phyloP scores from a whole-genome alignment of 202 grass and related monocot species.

The Schoenoplectus tabernaemontani region DNA sequence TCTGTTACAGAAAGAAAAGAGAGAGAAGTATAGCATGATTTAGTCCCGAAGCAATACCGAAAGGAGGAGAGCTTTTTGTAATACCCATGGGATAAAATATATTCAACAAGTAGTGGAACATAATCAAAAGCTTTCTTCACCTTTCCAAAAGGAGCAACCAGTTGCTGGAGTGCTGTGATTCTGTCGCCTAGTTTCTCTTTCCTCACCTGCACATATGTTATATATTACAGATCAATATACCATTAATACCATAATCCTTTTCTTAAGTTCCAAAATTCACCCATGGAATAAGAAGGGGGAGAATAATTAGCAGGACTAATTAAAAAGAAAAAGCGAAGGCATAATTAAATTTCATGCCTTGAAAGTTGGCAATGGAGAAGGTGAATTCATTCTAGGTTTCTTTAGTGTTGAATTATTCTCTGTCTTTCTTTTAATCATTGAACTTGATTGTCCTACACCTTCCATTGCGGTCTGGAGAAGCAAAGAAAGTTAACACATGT shows the following conservation, averaged over 20 bases:
- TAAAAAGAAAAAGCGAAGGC: neutral
- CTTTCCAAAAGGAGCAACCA: conserved; percentile 99
- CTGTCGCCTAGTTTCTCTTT: conserved; percentile 99
- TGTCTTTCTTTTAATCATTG: conserved; percentile 44
- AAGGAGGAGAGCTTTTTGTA: conserved; percentile 41
- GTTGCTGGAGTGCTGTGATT: conserved; percentile 89
- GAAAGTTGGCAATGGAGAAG: conserved; percentile 78
- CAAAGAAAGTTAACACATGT: conserved; percentile 8
- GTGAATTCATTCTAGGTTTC: conserved; percentile 63
- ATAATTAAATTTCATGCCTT: conserved; percentile 41
- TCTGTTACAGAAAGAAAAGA: conserved; percentile 63
- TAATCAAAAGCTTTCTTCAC: conserved; percentile 52
- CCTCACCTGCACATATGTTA: conserved; percentile 56
- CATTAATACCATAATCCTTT: neutral
- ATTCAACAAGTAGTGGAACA: conserved; percentile 32
- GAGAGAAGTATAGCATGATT: conserved; percentile 1
- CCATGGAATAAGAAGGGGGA: neutral
- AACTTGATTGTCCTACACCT: conserved; percentile 54
- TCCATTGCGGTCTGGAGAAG: conserved; percentile 45
- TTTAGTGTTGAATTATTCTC: conserved; percentile 41
- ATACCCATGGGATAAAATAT: conserved; percentile 30
- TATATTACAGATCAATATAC: conserved; percentile 27
- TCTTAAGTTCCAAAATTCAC: neutral
- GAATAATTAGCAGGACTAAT: no score
- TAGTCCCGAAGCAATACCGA: conserved; percentile 27